Conservation (phyloP, 2,329 filamentous ascomycete genomes). For the Pseudocercospora crystallina region DNA sequence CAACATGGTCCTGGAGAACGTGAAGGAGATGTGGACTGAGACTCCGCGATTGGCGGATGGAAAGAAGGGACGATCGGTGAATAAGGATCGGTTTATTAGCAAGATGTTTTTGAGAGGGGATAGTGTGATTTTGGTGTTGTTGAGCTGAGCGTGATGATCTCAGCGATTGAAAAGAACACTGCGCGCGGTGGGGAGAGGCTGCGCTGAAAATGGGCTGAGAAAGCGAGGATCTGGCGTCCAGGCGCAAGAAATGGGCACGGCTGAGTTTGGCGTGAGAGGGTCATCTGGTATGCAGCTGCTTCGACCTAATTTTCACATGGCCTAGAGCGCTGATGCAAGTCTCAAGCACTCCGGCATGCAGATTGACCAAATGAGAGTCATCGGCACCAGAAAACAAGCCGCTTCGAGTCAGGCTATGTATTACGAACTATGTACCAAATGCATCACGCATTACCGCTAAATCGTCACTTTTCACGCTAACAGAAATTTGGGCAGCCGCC, state of each 20-base stretch:
- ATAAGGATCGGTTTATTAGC: conserved; percentile 97
- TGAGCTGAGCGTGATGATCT: conserved; percentile 52
- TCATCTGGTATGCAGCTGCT: conserved; percentile 3
- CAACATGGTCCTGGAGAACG: conserved; percentile 98
- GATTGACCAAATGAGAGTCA: background rate
- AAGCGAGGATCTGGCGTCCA: background rate
- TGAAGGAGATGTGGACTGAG: conserved; percentile 99
- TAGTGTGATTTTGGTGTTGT: conserved; percentile 80
- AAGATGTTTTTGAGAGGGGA: conserved; percentile 94
- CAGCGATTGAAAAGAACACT: background rate
- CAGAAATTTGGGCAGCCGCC: background rate
- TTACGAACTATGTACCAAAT: conserved; percentile 14
- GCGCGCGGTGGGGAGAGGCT: background rate
- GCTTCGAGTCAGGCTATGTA: conserved; percentile 15
- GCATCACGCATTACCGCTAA: conserved; percentile 2
- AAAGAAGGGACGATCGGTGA: conserved; percentile 85
- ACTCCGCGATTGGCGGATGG: conserved; percentile 78
- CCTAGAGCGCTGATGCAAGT: too few relatives aligned
- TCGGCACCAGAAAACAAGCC: conserved; percentile 3
- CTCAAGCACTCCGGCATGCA: conserved; percentile 1
- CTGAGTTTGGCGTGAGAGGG: background rate
- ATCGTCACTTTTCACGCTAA: background rate
- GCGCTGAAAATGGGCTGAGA: background rate
- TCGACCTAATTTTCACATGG: too few relatives aligned
- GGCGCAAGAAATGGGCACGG: conserved; percentile 5